Conservation (phyloP, 1,139 yeast species). For the Scheffersomyces cryptocercus region DNA sequence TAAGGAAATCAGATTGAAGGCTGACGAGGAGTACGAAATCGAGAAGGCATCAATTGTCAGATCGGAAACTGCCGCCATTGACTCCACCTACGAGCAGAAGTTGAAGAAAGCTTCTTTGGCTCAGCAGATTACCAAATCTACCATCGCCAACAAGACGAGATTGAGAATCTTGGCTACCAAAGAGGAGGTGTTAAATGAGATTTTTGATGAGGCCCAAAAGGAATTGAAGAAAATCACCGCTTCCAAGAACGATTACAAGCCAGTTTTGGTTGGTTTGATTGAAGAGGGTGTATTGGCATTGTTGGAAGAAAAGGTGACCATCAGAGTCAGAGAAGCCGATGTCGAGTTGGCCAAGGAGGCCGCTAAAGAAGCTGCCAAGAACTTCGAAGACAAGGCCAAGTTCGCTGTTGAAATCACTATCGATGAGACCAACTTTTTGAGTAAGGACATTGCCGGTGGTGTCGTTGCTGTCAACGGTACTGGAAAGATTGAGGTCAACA, state of each 20-base stretch:
- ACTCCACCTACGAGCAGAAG: constrained; percentile 75
- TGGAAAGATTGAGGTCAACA: constrained; percentile 86
- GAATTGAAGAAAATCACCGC: constrained; percentile 58
- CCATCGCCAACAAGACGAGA: constrained; percentile 92
- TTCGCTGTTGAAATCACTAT: constrained; percentile 51
- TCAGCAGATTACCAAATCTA: constrained; percentile 94
- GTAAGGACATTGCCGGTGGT: constrained; percentile 80
- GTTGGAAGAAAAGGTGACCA: constrained; percentile 65
- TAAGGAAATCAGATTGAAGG: constrained; percentile 90
- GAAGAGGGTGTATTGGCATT: constrained; percentile 80
- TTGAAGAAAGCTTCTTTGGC: constrained; percentile 89
- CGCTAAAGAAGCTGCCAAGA: constrained; percentile 59
- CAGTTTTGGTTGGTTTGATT: constrained; percentile 72
- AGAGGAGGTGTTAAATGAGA: constrained; percentile 74
- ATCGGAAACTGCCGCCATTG: constrained; percentile 87
- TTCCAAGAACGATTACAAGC: constrained; percentile 58
- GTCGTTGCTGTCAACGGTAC: constrained; percentile 65
- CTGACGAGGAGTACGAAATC: constrained; percentile 97
- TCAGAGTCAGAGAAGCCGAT: constrained; percentile 74
- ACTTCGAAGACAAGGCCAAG: constrained; percentile 60
- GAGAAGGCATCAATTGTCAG: constrained; percentile 95
- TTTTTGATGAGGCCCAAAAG: constrained; percentile 68
- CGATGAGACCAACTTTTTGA: constrained; percentile 57
- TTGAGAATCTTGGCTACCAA: constrained; percentile 85
- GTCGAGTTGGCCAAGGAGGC: constrained; percentile 64